Conservation (phyloP, 75 land plant genomes). For the Cunninghamia lanceolata region DNA sequence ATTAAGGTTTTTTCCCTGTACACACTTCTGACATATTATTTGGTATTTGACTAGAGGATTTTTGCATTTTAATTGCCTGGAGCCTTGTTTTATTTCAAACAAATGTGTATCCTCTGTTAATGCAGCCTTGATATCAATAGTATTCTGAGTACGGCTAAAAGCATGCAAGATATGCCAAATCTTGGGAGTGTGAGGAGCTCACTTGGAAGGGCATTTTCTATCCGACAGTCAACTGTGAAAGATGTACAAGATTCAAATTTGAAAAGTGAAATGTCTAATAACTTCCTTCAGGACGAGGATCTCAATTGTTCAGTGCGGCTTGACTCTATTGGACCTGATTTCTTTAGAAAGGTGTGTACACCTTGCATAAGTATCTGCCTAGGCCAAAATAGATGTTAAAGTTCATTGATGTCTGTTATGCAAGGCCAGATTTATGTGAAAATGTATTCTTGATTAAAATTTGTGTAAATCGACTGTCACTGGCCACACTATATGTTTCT, state of each 20-base stretch:
- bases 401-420: not conserved
- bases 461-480: not conserved
- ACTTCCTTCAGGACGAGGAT: constrained; percentile 8
- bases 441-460: not conserved
- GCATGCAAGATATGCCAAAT: constrained; percentile 33
- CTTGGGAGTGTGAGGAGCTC: constrained; percentile 33
- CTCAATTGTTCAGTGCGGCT: constrained; percentile 49
- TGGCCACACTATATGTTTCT: no score
- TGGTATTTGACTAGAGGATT: not conserved
- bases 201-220: constrained; percentile 14
- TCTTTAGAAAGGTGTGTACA: constrained; percentile 30
- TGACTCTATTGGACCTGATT: constrained; percentile 23
- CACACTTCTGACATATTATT: not conserved
- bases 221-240: constrained; percentile 9
- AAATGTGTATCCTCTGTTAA: constrained; percentile 3
- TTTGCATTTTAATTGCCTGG: constrained; percentile 19
- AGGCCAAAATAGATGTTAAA: not conserved
- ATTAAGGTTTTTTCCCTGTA: not conserved
- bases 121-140: constrained; percentile 11
- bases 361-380: not conserved
- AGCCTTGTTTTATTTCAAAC: constrained; percentile 13
- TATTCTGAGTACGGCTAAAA: constrained; percentile 12
- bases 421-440: not conserved
- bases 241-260: not conserved
- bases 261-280: not conserved